These are phyloP conservation scores for Hippophae tibetana DNA, from an alignment of 306 rosid species.

Conservation along the genomic window DNA sequence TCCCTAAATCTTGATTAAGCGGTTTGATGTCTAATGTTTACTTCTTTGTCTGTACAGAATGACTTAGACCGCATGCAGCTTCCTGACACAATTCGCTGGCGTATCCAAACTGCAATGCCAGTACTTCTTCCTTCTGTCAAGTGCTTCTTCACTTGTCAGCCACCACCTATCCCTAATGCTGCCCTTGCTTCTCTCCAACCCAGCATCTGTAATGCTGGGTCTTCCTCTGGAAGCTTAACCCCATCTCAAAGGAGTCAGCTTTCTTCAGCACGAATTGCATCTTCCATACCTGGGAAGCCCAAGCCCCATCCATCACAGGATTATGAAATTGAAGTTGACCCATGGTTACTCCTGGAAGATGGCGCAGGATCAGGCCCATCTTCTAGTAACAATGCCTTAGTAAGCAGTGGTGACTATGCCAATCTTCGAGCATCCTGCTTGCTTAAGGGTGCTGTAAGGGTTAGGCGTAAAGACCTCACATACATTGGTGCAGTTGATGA, in stretches of 20 bases:
- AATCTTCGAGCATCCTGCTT: constrained; percentile 77
- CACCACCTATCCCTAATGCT: constrained; percentile 46
- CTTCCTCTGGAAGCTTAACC: constrained; percentile 18
- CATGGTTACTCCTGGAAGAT: constrained; percentile 89
- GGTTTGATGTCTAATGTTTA: constrained; percentile 10
- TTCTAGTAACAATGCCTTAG: constrained; percentile 39
- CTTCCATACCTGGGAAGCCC: constrained; percentile 50
- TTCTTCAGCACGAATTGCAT: constrained; percentile 33
- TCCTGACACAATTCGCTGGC: constrained; percentile 70
- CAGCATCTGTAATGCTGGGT: constrained; percentile 32
- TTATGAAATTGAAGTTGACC: constrained; percentile 66
- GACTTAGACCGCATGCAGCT: constrained; percentile 79
- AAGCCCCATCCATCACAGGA: constrained; percentile 44
- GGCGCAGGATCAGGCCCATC: constrained; percentile 78
- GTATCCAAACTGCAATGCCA: constrained; percentile 93
- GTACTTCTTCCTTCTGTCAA: constrained; percentile 45
- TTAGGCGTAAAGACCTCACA: constrained; percentile 84
- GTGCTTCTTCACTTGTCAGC: constrained; percentile 63
- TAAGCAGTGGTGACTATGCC: constrained; percentile 58
- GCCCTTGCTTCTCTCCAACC: constrained; percentile 57
- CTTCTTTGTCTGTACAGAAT: constrained; percentile 38
- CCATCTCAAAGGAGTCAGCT: constrained; percentile 36
- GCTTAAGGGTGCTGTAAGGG: constrained; percentile 87
- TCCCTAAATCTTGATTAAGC: neutral
- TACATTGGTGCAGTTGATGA: constrained; percentile 84